A percentile compares a stretch with the other conserved stretches of the same genome.
These are phyloP conservation scores for Apiospora arundinis DNA, from an alignment of 2,329 filamentous ascomycete genomes.

Conservation along the genomic window DNA sequence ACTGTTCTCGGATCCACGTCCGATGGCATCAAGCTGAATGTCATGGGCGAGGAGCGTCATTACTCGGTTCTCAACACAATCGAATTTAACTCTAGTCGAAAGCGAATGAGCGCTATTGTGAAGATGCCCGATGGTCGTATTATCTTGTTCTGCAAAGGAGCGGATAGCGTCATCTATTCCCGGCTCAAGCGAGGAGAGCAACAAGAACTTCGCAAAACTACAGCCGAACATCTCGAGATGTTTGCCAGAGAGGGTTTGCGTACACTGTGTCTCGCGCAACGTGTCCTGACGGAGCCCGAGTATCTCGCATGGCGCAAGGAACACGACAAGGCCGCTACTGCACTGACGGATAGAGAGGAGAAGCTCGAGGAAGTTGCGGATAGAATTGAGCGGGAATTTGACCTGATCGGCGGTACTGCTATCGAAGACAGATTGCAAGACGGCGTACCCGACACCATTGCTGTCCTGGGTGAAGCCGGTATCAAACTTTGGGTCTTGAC, in stretches of 20 bases:
- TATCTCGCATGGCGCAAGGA: slow-evolving; percentile 85
- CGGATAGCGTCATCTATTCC: slow-evolving; percentile 96
- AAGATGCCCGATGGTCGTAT: slow-evolving; percentile 92
- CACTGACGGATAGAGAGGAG: slow-evolving; percentile 86
- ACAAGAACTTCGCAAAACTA: slow-evolving; percentile 78
- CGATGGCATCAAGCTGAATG: slow-evolving; percentile 84
- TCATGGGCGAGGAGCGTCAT: slow-evolving; percentile 83
- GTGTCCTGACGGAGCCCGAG: slow-evolving; percentile 79
- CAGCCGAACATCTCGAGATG: slow-evolving; percentile 94
- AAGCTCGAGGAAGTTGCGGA: slow-evolving; percentile 91
- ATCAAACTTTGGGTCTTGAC: slow-evolving; percentile 99
- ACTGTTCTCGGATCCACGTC: slow-evolving; percentile 83
- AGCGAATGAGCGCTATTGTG: slow-evolving; percentile 97
- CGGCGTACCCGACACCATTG: slow-evolving; percentile 94
- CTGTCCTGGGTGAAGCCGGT: slow-evolving; percentile 86
- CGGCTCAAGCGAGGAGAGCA: slow-evolving; percentile 87
- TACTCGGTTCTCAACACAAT: slow-evolving; percentile 93
- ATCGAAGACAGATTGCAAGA: slow-evolving; percentile 98
- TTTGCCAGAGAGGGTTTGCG: slow-evolving; percentile 95
- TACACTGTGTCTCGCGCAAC: slow-evolving; percentile 91
- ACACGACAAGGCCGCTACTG: slow-evolving; percentile 84
- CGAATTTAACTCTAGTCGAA: slow-evolving; percentile 96
- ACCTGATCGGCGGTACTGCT: slow-evolving; percentile 88
- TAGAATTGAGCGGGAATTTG: slow-evolving; percentile 87
- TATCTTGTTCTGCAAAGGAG: slow-evolving; percentile 94